Conservation (phyloP, 192 early-diverging fungal genomes). For the Linnemannia exigua region DNA sequence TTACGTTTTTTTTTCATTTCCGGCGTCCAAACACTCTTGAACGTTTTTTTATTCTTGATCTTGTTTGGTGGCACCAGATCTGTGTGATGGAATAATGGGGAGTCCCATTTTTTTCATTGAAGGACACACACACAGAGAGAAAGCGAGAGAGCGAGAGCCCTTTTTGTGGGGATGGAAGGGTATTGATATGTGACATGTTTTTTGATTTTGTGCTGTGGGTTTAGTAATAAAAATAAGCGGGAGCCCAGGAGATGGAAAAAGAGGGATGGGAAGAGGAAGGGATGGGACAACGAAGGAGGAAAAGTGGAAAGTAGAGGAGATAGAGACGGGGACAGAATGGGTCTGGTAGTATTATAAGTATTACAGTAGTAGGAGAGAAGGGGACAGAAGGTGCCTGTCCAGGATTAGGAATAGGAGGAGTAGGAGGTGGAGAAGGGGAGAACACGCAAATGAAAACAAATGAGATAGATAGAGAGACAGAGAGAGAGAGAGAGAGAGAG, state of each 20-base stretch:
- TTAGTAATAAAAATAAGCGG: neutral
- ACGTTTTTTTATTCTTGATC: neutral
- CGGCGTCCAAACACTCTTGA: neutral
- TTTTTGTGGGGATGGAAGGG: neutral
- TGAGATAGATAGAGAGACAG: neutral
- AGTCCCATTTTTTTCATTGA: neutral
- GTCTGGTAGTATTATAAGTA: neutral
- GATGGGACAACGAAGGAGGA: neutral
- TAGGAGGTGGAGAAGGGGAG: no score
- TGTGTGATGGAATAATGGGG: neutral
- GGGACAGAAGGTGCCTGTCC: no score
- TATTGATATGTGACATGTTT: no score
- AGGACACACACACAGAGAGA: neutral
- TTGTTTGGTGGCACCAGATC: neutral
- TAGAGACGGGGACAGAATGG: neutral
- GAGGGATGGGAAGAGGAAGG: neutral
- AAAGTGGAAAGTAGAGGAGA: neutral
- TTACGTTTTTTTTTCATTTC: conserved; percentile 10
- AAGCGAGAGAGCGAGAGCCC: neutral
- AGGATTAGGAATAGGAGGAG: no score
- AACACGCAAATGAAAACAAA: no score
- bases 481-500: neutral
- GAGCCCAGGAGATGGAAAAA: neutral
- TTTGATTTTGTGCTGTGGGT: neutral
- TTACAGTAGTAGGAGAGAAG: no score